Conservation (phyloP, 1,284 basidiomycete genomes). For the Ganoderma sp. region DNA sequence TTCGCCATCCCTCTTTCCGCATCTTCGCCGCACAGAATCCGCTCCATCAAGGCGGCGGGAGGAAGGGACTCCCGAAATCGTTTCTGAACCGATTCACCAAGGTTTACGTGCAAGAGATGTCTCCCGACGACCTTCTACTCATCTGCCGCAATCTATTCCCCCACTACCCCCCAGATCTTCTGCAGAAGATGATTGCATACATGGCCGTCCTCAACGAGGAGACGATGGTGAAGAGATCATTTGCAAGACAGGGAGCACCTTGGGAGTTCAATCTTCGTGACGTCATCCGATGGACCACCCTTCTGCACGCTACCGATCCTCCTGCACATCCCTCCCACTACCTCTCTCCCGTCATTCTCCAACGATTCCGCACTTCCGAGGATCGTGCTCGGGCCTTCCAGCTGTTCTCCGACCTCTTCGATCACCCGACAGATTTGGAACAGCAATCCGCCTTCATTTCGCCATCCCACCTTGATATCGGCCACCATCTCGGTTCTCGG, state of each 20-base stretch:
- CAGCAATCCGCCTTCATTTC: slow-evolving; percentile 56
- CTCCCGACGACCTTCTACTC: slow-evolving; percentile 77
- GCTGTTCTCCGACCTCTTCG: slow-evolving; percentile 73
- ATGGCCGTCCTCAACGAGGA: slow-evolving; percentile 79
- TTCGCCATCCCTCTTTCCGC: slow-evolving; percentile 89
- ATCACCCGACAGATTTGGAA: slow-evolving; percentile 39
- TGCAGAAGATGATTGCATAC: slow-evolving; percentile 86
- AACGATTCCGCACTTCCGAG: slow-evolving; percentile 79
- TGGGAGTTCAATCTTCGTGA: slow-evolving; percentile 99
- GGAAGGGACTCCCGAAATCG: slow-evolving; percentile 97
- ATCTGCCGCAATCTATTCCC: slow-evolving; percentile 85
- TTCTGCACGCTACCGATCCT: slow-evolving; percentile 50
- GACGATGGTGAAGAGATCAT: slow-evolving; percentile 68
- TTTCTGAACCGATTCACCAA: slow-evolving; percentile 99
- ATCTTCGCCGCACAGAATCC: slow-evolving; percentile 99
- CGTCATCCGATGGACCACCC: slow-evolving; percentile 88
- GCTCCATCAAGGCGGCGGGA: slow-evolving; percentile 93
- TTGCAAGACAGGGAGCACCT: slow-evolving; percentile 87
- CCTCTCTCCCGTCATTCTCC: slow-evolving; percentile 79
- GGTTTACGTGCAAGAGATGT: slow-evolving; percentile 92
- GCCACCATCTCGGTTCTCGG: slow-evolving; percentile 65
- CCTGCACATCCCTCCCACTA: slow-evolving; percentile 65
- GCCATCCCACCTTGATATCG: slow-evolving; percentile 66
- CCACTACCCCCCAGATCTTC: slow-evolving; percentile 54
- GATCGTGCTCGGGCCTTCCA: slow-evolving; percentile 69